A percentile compares a stretch with the other conserved stretches of the same genome.
Evolutionary conservation across 2,329 filamentous ascomycete genomes (phyloP).

Genomic region (Zopfia rhizophila): DNA sequence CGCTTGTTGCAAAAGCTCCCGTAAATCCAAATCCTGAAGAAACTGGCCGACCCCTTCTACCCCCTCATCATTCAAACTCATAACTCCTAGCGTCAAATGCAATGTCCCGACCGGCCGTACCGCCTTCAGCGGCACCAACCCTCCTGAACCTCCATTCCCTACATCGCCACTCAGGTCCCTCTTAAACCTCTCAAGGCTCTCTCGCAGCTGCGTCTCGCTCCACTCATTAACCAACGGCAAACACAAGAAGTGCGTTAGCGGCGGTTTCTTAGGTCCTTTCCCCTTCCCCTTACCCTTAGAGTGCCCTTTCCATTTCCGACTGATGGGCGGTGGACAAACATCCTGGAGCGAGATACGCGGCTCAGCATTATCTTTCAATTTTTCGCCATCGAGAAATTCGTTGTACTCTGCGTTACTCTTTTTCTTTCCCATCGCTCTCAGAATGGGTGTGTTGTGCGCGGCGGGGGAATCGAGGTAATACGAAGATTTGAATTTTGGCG

Average conservation of each 20-base stretch:
- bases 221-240: conserved; percentile 73
- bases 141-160: conserved; percentile 14
- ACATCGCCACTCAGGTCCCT: conserved; percentile 59
- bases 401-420: conserved; percentile 42
- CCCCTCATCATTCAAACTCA: conserved; percentile 71
- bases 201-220: conserved; percentile 73
- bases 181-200: conserved; percentile 70
- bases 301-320: neutral
- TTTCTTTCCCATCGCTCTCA: too few species aligned
- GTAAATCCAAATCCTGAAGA: conserved; percentile 59
- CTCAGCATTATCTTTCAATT: conserved; percentile 38
- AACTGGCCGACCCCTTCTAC: conserved; percentile 57
- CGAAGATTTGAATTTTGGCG: too few species aligned
- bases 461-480: too few species aligned
- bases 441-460: too few species aligned
- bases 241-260: conserved; percentile 79
- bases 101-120: conserved; percentile 81
- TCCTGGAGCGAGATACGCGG: conserved; percentile 37
- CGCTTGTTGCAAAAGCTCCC: conserved; percentile 47
- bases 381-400: conserved; percentile 48
- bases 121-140: conserved; percentile 69
- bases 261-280: conserved; percentile 50
- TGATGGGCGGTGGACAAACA: conserved; percentile 21
- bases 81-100: conserved; percentile 87
- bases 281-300: conserved; percentile 19